A percentile compares a stretch with the other conserved stretches of the same genome.
Evolutionary conservation across 2,329 filamentous ascomycete genomes (phyloP).

Genomic region (Venturia asperata): DNA sequence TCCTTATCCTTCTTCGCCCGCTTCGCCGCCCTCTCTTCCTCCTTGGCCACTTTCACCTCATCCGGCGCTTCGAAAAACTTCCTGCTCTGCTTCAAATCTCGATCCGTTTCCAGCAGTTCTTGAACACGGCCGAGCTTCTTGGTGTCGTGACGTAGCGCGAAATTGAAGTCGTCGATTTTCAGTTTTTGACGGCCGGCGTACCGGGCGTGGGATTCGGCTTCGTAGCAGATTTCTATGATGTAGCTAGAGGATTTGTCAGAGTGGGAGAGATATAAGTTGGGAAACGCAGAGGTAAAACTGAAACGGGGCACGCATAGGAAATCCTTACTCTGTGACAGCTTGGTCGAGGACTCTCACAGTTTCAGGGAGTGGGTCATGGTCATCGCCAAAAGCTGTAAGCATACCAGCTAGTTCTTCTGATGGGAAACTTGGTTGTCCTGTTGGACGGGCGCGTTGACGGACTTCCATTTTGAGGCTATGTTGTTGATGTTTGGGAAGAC

Average conservation of each 20-base stretch:
- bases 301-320: not conserved
- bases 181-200: conserved; percentile 90
- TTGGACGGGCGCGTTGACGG: conserved; percentile 16
- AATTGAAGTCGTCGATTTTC: conserved; percentile 97
- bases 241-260: conserved; percentile 42
- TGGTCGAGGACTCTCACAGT: conserved; percentile 87
- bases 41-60: conserved; percentile 52
- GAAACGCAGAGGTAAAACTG: not conserved
- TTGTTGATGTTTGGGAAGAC: not conserved
- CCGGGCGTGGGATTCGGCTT: conserved; percentile 76
- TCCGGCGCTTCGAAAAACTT: conserved; percentile 66
- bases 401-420: conserved; percentile 11
- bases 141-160: conserved; percentile 79
- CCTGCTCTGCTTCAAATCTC: conserved; percentile 73
- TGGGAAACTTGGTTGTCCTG: conserved; percentile 17
- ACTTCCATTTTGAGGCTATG: conserved; percentile 14
- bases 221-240: conserved; percentile 87
- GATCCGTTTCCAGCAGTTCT: conserved; percentile 82
- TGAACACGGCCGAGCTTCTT: conserved; percentile 81
- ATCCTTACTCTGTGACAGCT: conserved; percentile 68
- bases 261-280: not conserved
- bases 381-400: conserved; percentile 62
- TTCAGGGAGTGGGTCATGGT: conserved; percentile 67
- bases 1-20: conserved; percentile 19
- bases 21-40: conserved; percentile 31